These are phyloP conservation scores for Leccinum olivaceopallidum DNA, from an alignment of 768 basidiomycete species.

Conservation along the genomic window DNA sequence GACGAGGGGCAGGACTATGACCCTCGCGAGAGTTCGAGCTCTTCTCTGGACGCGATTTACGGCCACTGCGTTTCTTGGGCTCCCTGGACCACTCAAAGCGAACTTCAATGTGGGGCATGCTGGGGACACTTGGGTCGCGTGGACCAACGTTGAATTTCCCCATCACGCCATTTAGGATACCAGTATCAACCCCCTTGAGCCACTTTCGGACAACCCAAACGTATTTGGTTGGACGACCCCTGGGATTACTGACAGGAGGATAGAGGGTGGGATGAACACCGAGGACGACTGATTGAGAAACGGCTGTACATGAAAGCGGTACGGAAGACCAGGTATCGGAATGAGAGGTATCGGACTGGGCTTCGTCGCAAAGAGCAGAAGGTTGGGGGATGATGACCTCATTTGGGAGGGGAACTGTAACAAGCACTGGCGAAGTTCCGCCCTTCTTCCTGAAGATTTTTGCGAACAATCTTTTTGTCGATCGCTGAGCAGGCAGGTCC, in stretches of 20 bases:
- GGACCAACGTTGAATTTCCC: conserved; percentile 36
- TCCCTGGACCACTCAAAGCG: conserved; percentile 76
- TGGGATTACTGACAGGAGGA: conserved; percentile 42
- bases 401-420: conserved; percentile 30
- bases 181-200: conserved; percentile 58
- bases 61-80: conserved; percentile 22
- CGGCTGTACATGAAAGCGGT: conserved; percentile 10
- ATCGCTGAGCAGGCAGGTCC: conserved; percentile 33
- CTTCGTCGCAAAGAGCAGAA: conserved; percentile 24
- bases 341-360: conserved; percentile 8
- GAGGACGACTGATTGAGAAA: conserved; percentile 50
- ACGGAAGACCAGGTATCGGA: conserved; percentile 17
- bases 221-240: conserved; percentile 50
- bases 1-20: conserved; percentile 18
- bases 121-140: conserved; percentile 23
- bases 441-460: conserved; percentile 68
- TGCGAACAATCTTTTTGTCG: conserved; percentile 62
- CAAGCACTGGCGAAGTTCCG: conserved; percentile 16
- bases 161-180: conserved; percentile 47
- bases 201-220: conserved; percentile 78
- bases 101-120: conserved; percentile 56
- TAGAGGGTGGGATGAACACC: conserved; percentile 70
- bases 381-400: conserved; percentile 19
- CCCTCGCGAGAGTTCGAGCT: conserved; percentile 7
- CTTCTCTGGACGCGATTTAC: conserved; percentile 25